Evolutionary conservation across 2,329 filamentous ascomycete genomes (phyloP).

Genomic region (Coniella vitis): DNA sequence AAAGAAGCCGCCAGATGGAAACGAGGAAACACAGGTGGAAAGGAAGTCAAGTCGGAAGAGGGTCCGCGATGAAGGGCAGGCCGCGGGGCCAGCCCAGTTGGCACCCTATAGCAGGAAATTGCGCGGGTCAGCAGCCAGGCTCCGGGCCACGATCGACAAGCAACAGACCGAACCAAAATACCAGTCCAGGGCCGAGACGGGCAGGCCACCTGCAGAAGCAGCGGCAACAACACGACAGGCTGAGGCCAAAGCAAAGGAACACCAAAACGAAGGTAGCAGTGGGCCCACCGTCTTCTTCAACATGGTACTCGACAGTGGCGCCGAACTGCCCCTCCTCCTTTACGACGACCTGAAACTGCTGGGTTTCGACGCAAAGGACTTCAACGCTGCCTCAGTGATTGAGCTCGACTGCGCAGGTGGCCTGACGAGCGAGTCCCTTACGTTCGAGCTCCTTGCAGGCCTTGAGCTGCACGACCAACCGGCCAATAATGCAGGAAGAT

Average conservation of each 20-base stretch:
- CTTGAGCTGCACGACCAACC: constrained; percentile 20
- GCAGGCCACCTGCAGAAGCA: not conserved
- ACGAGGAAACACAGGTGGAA: no score
- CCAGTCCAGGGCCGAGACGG: not conserved
- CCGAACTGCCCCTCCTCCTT: constrained; percentile 33
- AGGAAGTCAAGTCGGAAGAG: no score
- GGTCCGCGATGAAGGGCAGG: no score
- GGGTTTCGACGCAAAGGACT: constrained; percentile 23
- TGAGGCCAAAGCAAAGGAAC: not conserved
- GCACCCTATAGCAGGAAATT: no score
- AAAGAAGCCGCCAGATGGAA: not conserved
- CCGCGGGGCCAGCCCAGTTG: no score
- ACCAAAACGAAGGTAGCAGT: not conserved
- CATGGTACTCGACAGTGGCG: constrained; percentile 36
- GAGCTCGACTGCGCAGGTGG: constrained; percentile 18
- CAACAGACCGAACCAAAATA: no score
- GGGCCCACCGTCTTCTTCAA: constrained; percentile 26
- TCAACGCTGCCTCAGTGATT: constrained; percentile 28
- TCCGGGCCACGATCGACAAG: no score
- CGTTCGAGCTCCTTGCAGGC: constrained; percentile 30
- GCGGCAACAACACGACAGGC: not conserved
- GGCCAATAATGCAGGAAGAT: no score
- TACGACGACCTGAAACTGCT: constrained; percentile 28
- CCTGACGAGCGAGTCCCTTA: constrained; percentile 17
- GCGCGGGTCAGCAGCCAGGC: no score